A percentile compares a stretch with the other conserved stretches of the same genome.
Evolutionary conservation across 2,329 filamentous ascomycete species (phyloP).

Genomic region (Diaporthe nobilis): DNA sequence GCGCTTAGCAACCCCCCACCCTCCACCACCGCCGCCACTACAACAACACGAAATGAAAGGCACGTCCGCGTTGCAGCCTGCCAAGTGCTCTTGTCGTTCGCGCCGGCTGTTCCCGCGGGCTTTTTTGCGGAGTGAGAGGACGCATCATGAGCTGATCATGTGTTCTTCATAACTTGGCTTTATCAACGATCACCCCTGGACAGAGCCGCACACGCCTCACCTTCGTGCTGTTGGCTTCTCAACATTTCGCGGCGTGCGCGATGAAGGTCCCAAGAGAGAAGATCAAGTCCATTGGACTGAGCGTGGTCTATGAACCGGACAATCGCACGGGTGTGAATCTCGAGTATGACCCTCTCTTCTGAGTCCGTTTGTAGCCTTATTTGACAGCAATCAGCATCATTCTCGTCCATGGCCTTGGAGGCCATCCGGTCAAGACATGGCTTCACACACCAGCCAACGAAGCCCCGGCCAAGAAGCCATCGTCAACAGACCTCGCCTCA

Average conservation of each 20-base stretch:
- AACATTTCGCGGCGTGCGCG: not conserved
- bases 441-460: slow-evolving; percentile 37
- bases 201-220: not conserved
- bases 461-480: not conserved
- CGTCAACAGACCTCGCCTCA: not conserved
- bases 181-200: slow-evolving; percentile 23
- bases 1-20: not conserved
- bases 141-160: not conserved
- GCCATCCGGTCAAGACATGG: slow-evolving; percentile 52
- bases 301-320: slow-evolving; percentile 52
- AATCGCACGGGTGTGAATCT: slow-evolving; percentile 46
- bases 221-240: not conserved
- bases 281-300: slow-evolving; percentile 49
- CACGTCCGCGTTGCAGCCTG: slow-evolving; percentile 7
- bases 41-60: slow-evolving; percentile 26
- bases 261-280: slow-evolving; percentile 46
- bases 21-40: not conserved
- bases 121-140: not conserved
- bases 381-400: slow-evolving; percentile 47
- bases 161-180: not conserved
- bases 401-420: slow-evolving; percentile 51
- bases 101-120: slow-evolving; percentile 11
- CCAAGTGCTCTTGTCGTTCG: slow-evolving; percentile 12
- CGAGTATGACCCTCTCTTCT: slow-evolving; percentile 47
- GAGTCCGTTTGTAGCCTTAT: no score